Evolutionary conservation across 768 basidiomycete species (phyloP).

Genomic region (Rhizopogon rudus): DNA sequence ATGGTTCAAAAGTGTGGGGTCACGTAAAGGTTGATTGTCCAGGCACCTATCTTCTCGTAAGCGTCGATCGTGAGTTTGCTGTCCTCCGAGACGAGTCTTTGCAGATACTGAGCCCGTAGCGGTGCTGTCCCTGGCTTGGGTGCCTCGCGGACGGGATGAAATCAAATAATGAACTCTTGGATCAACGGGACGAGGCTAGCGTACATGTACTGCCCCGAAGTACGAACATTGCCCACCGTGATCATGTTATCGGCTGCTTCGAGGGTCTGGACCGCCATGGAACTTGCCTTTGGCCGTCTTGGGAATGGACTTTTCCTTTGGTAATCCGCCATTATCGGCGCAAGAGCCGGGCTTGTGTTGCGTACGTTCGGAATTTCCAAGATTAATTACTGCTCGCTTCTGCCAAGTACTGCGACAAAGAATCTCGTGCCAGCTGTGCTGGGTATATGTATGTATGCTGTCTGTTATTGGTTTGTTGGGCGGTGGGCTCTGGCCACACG

Average conservation of each 20-base stretch:
- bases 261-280: background rate
- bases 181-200: background rate
- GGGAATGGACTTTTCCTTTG: background rate
- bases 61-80: slow-evolving; percentile 1
- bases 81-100: background rate
- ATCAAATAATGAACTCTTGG: background rate
- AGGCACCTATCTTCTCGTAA: slow-evolving; percentile 2
- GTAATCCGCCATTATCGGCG: background rate
- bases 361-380: background rate
- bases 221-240: background rate
- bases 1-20: background rate
- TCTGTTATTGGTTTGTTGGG: background rate
- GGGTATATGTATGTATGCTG: background rate
- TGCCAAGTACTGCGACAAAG: no score
- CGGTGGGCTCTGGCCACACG: background rate
- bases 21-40: slow-evolving; percentile 1
- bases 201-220: background rate
- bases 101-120: background rate
- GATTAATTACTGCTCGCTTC: background rate
- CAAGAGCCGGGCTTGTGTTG: background rate
- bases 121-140: background rate
- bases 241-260: background rate
- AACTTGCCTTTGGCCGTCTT: background rate
- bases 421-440: no score
- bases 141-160: slow-evolving; percentile 2